Evolutionary conservation across 2,329 filamentous ascomycete genomes (phyloP).

Genomic region (Cladophialophora chaetospira): DNA sequence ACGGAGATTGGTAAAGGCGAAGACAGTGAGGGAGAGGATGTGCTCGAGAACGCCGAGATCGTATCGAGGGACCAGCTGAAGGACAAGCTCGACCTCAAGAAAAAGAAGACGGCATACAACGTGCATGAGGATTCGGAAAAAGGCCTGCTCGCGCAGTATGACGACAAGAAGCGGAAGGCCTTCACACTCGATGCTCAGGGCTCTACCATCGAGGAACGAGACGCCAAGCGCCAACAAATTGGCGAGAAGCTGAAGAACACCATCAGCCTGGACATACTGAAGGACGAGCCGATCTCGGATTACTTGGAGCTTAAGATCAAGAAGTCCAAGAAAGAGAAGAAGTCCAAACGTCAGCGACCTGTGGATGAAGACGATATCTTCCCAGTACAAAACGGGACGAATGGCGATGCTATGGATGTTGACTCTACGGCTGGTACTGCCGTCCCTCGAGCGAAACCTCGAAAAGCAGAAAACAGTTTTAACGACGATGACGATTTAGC

Average conservation of each 20-base stretch:
- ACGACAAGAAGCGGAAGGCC: slow-evolving; percentile 86
- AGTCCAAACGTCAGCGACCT: slow-evolving; percentile 70
- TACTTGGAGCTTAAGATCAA: slow-evolving; percentile 93
- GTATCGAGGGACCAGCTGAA: slow-evolving; percentile 46
- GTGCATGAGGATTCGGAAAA: slow-evolving; percentile 72
- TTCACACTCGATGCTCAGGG: slow-evolving; percentile 85
- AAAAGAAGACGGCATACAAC: slow-evolving; percentile 84
- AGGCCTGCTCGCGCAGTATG: slow-evolving; percentile 84
- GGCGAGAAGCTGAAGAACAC: slow-evolving; percentile 66
- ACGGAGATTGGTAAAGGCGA: slow-evolving; percentile 66
- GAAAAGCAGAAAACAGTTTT: slow-evolving; percentile 67
- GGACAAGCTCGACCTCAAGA: slow-evolving; percentile 82
- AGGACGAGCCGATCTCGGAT: slow-evolving; percentile 72
- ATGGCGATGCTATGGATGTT: slow-evolving; percentile 70
- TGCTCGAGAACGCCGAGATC: slow-evolving; percentile 59
- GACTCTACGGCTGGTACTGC: slow-evolving; percentile 51
- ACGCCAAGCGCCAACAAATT: slow-evolving; percentile 55
- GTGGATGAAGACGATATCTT: slow-evolving; percentile 59
- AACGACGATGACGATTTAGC: slow-evolving; percentile 93
- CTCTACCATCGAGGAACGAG: slow-evolving; percentile 64
- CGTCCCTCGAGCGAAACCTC: slow-evolving; percentile 60
- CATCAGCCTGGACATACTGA: slow-evolving; percentile 74
- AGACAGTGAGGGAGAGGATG: slow-evolving; percentile 83
- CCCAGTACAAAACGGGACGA: slow-evolving; percentile 35
- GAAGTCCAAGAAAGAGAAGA: slow-evolving; percentile 85